Percentiles rank a stretch among this genome's conserved stretches.
Conservation (phyloP, 2,329 filamentous ascomycete genomes). For the Fusarium euwallaceae region DNA sequence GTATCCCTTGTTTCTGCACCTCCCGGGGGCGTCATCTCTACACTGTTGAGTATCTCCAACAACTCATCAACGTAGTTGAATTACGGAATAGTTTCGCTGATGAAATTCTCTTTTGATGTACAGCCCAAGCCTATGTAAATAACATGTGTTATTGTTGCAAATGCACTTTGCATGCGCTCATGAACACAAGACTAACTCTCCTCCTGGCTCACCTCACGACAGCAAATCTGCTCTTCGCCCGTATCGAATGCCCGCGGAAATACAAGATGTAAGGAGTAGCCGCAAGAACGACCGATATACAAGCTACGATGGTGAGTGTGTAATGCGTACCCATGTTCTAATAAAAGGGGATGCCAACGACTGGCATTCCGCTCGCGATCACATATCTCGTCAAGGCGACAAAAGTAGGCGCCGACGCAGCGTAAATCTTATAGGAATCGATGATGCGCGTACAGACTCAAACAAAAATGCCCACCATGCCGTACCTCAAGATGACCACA, state of each 20-base stretch:
- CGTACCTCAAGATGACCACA: no score
- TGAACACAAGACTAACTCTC: background rate
- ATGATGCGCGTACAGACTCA: conserved; percentile 41
- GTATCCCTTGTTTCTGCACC: no score
- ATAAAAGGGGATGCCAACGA: conserved; percentile 52
- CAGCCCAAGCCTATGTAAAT: no score
- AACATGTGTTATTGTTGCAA: no score
- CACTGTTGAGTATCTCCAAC: no score
- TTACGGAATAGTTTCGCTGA: no score
- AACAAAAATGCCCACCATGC: no score
- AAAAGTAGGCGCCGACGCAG: conserved; percentile 51
- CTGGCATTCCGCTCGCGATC: conserved; percentile 51
- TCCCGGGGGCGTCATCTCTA: no score
- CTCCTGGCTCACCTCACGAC: background rate
- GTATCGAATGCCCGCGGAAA: conserved; percentile 37
- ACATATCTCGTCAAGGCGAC: conserved; percentile 50
- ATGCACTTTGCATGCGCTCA: background rate
- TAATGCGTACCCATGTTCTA: conserved; percentile 51
- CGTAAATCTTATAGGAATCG: conserved; percentile 51
- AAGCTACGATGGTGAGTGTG: conserved; percentile 51
- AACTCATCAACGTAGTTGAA: no score
- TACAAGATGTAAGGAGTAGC: conserved; percentile 49
- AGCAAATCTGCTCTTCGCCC: conserved; percentile 40
- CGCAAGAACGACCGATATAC: conserved; percentile 45
- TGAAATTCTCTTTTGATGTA: no score